Conservation (phyloP, 108 stramenopile species). For the Cyclostephanos tholiformis region DNA sequence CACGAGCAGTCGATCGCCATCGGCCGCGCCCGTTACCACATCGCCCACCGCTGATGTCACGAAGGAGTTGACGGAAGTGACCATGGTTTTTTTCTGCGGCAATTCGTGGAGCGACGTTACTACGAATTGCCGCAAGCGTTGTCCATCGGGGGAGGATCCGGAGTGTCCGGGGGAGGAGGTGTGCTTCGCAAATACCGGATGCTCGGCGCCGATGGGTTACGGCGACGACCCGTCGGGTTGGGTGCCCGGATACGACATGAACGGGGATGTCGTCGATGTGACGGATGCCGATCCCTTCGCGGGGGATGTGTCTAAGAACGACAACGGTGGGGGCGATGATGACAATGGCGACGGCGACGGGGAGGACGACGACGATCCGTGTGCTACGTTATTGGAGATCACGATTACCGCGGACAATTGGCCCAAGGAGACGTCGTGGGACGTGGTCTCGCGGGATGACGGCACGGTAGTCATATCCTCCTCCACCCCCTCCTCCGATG, state of each 20-base stretch:
- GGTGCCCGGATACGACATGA: neutral
- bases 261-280: neutral
- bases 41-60: neutral
- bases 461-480: no score
- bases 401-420: conserved; percentile 38
- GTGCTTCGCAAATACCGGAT: conserved; percentile 45
- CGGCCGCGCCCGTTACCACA: neutral
- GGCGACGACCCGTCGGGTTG: conserved; percentile 14
- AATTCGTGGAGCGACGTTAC: conserved; percentile 11
- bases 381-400: conserved; percentile 18
- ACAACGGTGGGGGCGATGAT: neutral
- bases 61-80: neutral
- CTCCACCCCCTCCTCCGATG: no score
- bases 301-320: neutral
- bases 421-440: conserved; percentile 33
- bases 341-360: neutral
- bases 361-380: neutral
- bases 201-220: conserved; percentile 38
- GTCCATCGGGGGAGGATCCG: conserved; percentile 21
- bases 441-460: neutral
- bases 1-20: conserved; percentile 8
- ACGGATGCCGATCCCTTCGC: neutral
- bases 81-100: conserved; percentile 23
- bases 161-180: conserved; percentile 26
- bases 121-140: conserved; percentile 18